Evolutionary conservation across 2,329 filamentous ascomycete species (phyloP).

Genomic region (Penicillium verrucosum): DNA sequence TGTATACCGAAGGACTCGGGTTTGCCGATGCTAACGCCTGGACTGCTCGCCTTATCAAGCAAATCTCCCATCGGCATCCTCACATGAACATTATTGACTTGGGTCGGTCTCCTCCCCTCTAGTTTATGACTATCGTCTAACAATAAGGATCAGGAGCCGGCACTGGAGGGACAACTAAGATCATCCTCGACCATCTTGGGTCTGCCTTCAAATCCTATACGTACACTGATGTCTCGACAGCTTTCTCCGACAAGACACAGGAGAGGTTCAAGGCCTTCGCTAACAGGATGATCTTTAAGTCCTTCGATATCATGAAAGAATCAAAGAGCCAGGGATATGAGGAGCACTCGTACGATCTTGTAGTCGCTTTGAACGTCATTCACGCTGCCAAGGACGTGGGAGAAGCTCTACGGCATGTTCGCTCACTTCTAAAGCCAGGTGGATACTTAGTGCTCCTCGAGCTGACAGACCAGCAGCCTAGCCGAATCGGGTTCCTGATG

Average conservation of each 20-base stretch:
- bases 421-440: constrained; percentile 41
- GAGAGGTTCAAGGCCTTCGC: constrained; percentile 26
- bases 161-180: too few species aligned
- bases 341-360: constrained; percentile 32
- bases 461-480: background rate
- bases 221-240: constrained; percentile 44
- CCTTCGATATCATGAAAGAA: constrained; percentile 33
- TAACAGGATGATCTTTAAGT: constrained; percentile 26
- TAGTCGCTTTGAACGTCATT: constrained; percentile 42
- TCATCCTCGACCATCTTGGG: too few species aligned
- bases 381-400: constrained; percentile 36
- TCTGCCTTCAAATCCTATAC: background rate
- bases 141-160: too few species aligned
- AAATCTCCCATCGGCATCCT: too few species aligned
- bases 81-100: too few species aligned
- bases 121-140: too few species aligned
- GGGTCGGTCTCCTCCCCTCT: too few species aligned
- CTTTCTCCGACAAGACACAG: constrained; percentile 41
- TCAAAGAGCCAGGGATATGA: constrained; percentile 35
- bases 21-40: too few species aligned
- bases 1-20: too few species aligned
- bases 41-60: too few species aligned
- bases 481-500: too few species aligned
- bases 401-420: constrained; percentile 28
- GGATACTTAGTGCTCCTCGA: constrained; percentile 47